Conservation (phyloP, 2,329 filamentous ascomycete genomes). For the Aspergillus felis region DNA sequence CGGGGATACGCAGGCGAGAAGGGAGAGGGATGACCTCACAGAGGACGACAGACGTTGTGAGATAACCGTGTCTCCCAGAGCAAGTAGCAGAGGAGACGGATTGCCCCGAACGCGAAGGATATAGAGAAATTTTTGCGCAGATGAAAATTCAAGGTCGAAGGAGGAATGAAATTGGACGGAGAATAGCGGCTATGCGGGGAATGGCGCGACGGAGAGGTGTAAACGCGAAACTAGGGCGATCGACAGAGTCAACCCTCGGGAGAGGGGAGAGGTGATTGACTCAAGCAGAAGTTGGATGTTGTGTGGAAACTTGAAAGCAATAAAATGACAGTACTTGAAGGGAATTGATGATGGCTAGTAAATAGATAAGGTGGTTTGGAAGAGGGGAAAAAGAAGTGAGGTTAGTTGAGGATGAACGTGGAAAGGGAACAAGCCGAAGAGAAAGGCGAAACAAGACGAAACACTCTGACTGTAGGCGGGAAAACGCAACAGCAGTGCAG, state of each 20-base stretch:
- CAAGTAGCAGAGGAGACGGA: background rate
- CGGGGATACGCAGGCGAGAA: conserved; percentile 9
- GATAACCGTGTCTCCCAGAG: background rate
- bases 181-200: conserved; percentile 21
- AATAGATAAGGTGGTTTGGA: background rate
- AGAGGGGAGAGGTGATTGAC: conserved; percentile 14
- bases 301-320: background rate
- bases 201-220: conserved; percentile 20
- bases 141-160: conserved; percentile 12
- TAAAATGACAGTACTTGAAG: conserved; percentile 1
- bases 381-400: conserved; percentile 2
- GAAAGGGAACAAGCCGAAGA: background rate
- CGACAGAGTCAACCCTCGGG: conserved; percentile 19
- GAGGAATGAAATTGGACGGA: conserved; percentile 7
- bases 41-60: background rate
- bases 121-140: conserved; percentile 6
- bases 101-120: background rate
- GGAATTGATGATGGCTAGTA: background rate
- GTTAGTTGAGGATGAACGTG: background rate
- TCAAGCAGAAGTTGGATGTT: background rate
- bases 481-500: background rate
- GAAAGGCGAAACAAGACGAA: conserved; percentile 3
- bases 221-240: conserved; percentile 26
- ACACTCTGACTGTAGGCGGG: conserved; percentile 1
- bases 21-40: conserved; percentile 14